Evolutionary conservation across 75 land plant genomes (phyloP).

Genomic region (Ceratopteris richardii): DNA sequence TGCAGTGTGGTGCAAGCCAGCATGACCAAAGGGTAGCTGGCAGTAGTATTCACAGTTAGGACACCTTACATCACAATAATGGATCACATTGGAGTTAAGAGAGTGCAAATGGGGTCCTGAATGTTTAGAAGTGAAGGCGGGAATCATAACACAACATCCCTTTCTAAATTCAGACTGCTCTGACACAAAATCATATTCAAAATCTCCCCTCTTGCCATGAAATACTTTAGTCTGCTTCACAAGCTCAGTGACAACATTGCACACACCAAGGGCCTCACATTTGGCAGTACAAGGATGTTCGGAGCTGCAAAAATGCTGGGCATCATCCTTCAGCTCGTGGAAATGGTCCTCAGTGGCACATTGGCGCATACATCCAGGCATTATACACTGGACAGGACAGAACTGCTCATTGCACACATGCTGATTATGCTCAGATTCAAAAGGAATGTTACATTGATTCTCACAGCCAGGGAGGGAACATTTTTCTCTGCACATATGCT

Average conservation of each 20-base stretch:
- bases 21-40: slow-evolving; percentile 18
- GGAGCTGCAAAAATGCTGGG: slow-evolving; percentile 14
- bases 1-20: slow-evolving; percentile 23
- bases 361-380: slow-evolving; percentile 14
- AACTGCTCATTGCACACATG: slow-evolving; percentile 20
- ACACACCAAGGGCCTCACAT: slow-evolving; percentile 18
- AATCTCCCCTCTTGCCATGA: slow-evolving; percentile 12
- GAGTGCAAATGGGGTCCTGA: slow-evolving; percentile 23
- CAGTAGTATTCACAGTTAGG: slow-evolving; percentile 29
- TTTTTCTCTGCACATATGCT: slow-evolving; percentile 20
- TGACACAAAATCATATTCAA: slow-evolving; percentile 29
- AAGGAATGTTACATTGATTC: slow-evolving; percentile 13
- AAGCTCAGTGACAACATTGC: slow-evolving; percentile 19
- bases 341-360: slow-evolving; percentile 18
- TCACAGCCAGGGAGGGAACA: slow-evolving; percentile 22
- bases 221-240: slow-evolving; percentile 15
- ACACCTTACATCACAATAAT: slow-evolving; percentile 26
- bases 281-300: slow-evolving; percentile 18
- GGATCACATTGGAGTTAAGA: slow-evolving; percentile 15
- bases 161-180: slow-evolving; percentile 19
- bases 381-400: slow-evolving; percentile 15
- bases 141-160: slow-evolving; percentile 20
- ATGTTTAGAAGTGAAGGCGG: slow-evolving; percentile 10
- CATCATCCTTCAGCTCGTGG: slow-evolving; percentile 1
- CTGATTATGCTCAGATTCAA: slow-evolving; percentile 15